A percentile compares a stretch with the other conserved stretches of the same genome.
These are phyloP conservation scores for Pistacia integerrima DNA, from an alignment of 345 rosid genomes.

Conservation along the genomic window DNA sequence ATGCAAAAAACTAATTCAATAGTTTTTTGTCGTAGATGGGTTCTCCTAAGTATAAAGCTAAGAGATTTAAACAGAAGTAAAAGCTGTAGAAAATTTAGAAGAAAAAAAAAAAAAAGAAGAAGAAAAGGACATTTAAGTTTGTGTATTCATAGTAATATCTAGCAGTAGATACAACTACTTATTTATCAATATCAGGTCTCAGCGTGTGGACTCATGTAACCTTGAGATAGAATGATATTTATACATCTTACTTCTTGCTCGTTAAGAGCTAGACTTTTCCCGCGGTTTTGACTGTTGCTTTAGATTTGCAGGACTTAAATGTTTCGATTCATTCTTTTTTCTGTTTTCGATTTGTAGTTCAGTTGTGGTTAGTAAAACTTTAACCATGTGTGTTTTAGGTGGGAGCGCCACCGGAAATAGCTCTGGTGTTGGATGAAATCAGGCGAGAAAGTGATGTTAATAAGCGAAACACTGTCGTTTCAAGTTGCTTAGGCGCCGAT, in stretches of 20 bases:
- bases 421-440: conserved; percentile 41
- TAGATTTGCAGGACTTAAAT: background rate
- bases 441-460: conserved; percentile 31
- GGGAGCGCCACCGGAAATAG: conserved; percentile 58
- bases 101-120: background rate
- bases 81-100: background rate
- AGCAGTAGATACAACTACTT: background rate
- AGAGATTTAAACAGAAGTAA: background rate
- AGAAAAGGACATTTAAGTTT: background rate
- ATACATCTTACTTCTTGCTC: background rate
- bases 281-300: background rate
- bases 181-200: background rate
- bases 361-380: background rate
- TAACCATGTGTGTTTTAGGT: conserved; percentile 35
- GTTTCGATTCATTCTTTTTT: background rate
- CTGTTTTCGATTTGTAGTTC: too few relatives aligned
- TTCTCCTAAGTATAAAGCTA: background rate
- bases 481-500: conserved; percentile 42
- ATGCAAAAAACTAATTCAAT: background rate
- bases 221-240: background rate
- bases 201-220: background rate
- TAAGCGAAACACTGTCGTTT: conserved; percentile 7
- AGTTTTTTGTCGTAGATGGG: background rate
- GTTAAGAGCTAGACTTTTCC: background rate
- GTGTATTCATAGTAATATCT: background rate